phyloP scores from a whole-genome alignment of 2,329 filamentous ascomycete genomes.

The Trichoderma polysporum region DNA sequence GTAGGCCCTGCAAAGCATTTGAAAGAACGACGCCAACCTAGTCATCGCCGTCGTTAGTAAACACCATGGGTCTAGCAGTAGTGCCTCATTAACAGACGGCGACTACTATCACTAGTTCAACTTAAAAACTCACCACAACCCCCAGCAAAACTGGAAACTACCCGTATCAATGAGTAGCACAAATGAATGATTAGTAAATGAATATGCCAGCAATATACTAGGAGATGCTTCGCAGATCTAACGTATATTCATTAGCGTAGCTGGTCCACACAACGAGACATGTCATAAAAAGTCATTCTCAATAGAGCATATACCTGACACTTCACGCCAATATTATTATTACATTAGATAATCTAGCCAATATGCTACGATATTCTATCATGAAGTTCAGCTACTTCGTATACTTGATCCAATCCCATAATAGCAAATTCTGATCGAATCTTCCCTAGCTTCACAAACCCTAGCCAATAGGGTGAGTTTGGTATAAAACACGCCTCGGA shows the following conservation, averaged over 20 bases:
- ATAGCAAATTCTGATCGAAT: background rate
- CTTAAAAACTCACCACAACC: background rate
- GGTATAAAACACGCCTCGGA: no score
- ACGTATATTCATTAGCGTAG: no score
- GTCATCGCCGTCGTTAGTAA: background rate
- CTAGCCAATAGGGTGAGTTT: background rate
- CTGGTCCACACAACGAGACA: no score
- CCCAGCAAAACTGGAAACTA: no score
- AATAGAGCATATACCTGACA: no score
- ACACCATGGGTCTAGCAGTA: background rate
- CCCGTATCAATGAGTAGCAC: no score
- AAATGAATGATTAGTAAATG: no score
- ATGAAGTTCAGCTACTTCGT: background rate
- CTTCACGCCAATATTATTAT: no score
- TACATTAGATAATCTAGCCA: background rate
- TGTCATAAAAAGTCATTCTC: no score
- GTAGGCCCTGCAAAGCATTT: background rate
- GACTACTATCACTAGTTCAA: background rate
- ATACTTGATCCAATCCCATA: background rate
- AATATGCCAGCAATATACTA: no score
- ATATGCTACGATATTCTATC: background rate
- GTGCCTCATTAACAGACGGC: background rate
- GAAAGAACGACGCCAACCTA: background rate
- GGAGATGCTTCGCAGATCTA: no score
- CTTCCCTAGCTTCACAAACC: background rate